A percentile compares a stretch with the other conserved stretches of the same genome.
Conservation (phyloP, 2,329 filamentous ascomycete species). For the Colletotrichum lupini region DNA sequence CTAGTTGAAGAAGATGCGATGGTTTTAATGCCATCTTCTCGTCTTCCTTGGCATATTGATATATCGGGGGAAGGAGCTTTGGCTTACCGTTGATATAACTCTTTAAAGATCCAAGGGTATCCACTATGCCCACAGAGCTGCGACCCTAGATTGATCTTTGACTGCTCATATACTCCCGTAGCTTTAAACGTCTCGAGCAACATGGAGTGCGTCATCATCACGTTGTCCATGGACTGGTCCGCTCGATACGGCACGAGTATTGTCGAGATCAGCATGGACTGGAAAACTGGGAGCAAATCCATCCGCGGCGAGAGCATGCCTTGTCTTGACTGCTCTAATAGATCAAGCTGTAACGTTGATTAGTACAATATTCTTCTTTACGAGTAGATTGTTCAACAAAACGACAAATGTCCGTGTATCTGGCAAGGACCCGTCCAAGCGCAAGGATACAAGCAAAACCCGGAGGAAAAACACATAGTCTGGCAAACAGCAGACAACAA, state of each 20-base stretch:
- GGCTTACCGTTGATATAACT: slow-evolving; percentile 20
- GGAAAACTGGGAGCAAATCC: slow-evolving; percentile 19
- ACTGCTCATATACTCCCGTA: slow-evolving; percentile 15
- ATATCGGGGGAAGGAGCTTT: no score
- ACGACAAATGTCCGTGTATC: background rate
- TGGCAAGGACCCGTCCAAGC: background rate
- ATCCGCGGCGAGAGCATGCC: slow-evolving; percentile 9
- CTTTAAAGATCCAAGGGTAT: slow-evolving; percentile 20
- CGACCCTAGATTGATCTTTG: slow-evolving; percentile 13
- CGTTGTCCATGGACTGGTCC: slow-evolving; percentile 18
- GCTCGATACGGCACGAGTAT: slow-evolving; percentile 27
- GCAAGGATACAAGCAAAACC: background rate
- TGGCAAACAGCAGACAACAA: background rate
- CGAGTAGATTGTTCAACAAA: background rate
- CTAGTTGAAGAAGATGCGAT: background rate
- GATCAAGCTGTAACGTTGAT: background rate
- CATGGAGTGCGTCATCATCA: slow-evolving; percentile 28
- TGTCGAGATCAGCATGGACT: slow-evolving; percentile 11
- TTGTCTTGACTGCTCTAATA: slow-evolving; percentile 15
- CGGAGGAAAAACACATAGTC: no score
- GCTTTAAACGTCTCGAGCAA: slow-evolving; percentile 22
- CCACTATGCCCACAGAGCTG: background rate
- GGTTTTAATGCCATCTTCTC: background rate
- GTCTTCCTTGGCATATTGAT: background rate
- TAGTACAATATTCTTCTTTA: background rate